Conservation (phyloP, 768 basidiomycete genomes). For the Rhodotorula babjevae region DNA sequence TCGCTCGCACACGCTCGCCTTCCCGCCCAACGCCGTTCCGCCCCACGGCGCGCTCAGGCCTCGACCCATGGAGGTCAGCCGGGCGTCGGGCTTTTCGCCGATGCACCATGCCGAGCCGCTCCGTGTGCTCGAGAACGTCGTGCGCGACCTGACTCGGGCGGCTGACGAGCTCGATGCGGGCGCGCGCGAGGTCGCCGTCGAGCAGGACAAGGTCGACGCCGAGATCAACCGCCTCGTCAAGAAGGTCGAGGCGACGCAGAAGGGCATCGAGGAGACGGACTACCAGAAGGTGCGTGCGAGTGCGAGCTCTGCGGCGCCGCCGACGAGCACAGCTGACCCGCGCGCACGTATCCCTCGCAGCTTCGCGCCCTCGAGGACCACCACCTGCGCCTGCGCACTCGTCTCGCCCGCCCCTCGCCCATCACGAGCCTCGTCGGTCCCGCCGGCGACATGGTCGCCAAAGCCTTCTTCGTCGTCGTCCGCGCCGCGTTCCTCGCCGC, state of each 20-base stretch:
- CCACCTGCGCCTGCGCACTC: too few species aligned
- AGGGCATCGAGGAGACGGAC: neutral
- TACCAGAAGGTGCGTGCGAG: neutral
- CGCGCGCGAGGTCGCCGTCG: neutral
- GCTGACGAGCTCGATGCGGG: neutral
- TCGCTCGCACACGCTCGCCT: neutral
- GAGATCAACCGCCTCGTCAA: neutral
- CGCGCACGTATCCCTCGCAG: too few species aligned
- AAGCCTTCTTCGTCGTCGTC: too few species aligned
- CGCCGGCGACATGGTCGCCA: too few species aligned
- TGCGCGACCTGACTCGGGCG: neutral
- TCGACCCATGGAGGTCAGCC: too few species aligned
- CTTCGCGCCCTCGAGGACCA: too few species aligned
- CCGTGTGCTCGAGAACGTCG: neutral
- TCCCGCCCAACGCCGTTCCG: neutral
- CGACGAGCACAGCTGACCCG: too few species aligned
- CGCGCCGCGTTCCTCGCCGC: too few species aligned
- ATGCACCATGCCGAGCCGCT: conserved; percentile 2
- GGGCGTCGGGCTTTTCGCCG: neutral
- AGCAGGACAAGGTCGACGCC: conserved; percentile 11
- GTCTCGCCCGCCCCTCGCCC: too few species aligned
- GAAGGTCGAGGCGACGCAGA: neutral
- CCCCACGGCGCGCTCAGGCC: neutral
- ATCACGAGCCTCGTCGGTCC: too few species aligned
- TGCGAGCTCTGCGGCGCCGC: too few species aligned